Evolutionary conservation across 2,329 filamentous ascomycete species (phyloP).

Genomic region (Exophiala dermatitidis): DNA sequence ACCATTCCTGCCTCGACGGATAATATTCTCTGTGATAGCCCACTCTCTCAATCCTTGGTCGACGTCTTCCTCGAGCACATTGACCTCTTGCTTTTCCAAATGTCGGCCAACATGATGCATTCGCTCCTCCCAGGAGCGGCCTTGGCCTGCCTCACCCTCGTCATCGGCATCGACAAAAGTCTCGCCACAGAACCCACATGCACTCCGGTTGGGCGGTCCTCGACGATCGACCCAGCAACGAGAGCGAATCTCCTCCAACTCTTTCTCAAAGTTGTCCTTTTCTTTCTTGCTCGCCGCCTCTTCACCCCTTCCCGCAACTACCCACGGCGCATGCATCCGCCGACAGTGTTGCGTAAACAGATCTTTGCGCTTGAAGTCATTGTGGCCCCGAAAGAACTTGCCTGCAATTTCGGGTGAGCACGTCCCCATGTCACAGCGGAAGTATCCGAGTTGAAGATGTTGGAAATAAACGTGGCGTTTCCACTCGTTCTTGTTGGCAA

Average conservation of each 20-base stretch:
- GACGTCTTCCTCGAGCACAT: constrained; percentile 31
- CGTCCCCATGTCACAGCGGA: constrained; percentile 62
- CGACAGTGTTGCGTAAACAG: constrained; percentile 82
- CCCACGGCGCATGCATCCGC: constrained; percentile 60
- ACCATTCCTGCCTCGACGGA: constrained; percentile 14
- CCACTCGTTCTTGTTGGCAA: constrained; percentile 87
- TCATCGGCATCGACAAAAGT: constrained; percentile 17
- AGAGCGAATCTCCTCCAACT: constrained; percentile 50
- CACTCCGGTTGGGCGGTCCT: constrained; percentile 54
- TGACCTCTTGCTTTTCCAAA: constrained; percentile 54
- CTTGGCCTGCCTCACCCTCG: constrained; percentile 31
- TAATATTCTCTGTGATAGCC: constrained; percentile 33
- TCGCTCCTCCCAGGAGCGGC: constrained; percentile 61
- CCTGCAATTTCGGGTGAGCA: constrained; percentile 39
- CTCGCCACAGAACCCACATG: constrained; percentile 52
- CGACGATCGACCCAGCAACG: constrained; percentile 57
- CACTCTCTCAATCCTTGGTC: constrained; percentile 37
- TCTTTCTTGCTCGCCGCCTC: constrained; percentile 40
- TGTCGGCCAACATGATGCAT: constrained; percentile 86
- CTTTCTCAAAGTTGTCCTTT: constrained; percentile 41
- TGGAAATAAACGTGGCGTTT: constrained; percentile 79
- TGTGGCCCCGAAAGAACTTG: constrained; percentile 29
- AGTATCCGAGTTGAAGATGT: constrained; percentile 68
- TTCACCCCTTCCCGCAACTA: constrained; percentile 29
- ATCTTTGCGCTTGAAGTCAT: constrained; percentile 85